Percentiles rank a stretch among this genome's conserved stretches.
Conservation (phyloP, 352 stramenopile genomes). For the Halophytophthora batemanensis region DNA sequence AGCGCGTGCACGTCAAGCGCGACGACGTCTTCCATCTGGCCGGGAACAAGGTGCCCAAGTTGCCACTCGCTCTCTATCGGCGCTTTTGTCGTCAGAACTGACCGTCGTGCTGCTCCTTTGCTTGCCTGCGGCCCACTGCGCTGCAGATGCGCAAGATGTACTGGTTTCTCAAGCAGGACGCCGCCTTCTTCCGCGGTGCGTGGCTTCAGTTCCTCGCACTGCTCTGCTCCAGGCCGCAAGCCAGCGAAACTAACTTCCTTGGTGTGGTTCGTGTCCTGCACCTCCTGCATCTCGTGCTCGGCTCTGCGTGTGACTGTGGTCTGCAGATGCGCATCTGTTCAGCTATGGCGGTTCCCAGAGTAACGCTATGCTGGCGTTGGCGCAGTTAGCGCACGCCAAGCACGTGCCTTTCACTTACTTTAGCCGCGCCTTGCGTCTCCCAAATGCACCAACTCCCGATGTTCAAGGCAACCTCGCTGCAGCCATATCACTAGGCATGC, state of each 20-base stretch:
- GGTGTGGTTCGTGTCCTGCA: too few relatives aligned
- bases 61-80: not conserved
- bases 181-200: constrained; percentile 52
- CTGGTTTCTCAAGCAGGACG: constrained; percentile 68
- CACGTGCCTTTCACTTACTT: constrained; percentile 85
- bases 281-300: not conserved
- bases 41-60: constrained; percentile 69
- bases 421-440: constrained; percentile 35
- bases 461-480: constrained; percentile 42
- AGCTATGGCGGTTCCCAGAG: constrained; percentile 82
- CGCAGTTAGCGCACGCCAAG: constrained; percentile 72
- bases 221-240: not conserved
- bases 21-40: constrained; percentile 80
- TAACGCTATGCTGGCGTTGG: constrained; percentile 85
- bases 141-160: constrained; percentile 81
- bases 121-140: too few relatives aligned
- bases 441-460: not conserved
- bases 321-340: constrained; percentile 46
- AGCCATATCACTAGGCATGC: constrained; percentile 59
- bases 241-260: not conserved
- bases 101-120: not conserved
- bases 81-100: too few relatives aligned
- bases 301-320: not conserved
- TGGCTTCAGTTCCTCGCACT: not conserved
- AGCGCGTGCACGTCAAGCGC: constrained; percentile 79